These are phyloP conservation scores for Venturia nashicola DNA, from an alignment of 2,329 filamentous ascomycete species.

Conservation along the genomic window DNA sequence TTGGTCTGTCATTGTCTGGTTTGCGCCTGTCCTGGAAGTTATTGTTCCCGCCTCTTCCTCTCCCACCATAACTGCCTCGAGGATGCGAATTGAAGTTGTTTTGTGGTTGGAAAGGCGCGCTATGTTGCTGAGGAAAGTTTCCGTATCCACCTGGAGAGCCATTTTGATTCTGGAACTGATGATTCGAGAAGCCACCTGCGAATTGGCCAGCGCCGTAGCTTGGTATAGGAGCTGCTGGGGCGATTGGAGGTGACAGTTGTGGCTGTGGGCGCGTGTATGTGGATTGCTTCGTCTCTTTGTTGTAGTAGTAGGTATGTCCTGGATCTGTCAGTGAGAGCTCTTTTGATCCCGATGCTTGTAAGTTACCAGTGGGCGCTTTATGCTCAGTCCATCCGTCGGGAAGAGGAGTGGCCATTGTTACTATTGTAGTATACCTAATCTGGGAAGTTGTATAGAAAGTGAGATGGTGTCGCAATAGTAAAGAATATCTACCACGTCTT, in stretches of 20 bases:
- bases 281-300: constrained; percentile 68
- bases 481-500: background rate
- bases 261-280: constrained; percentile 63
- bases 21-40: constrained; percentile 45
- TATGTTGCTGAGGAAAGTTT: background rate
- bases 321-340: background rate
- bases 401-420: constrained; percentile 35
- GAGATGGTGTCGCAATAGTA: background rate
- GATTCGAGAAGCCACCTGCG: constrained; percentile 2
- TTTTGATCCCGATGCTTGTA: constrained; percentile 12
- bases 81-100: background rate
- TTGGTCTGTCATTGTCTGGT: constrained; percentile 67
- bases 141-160: background rate
- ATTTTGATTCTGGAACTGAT: background rate
- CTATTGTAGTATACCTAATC: background rate
- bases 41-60: constrained; percentile 34
- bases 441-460: background rate
- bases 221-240: constrained; percentile 14
- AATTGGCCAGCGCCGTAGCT: constrained; percentile 9
- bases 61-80: constrained; percentile 18
- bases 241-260: constrained; percentile 15
- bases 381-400: constrained; percentile 86
- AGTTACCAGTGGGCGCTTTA: constrained; percentile 61
- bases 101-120: background rate
- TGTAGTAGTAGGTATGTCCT: constrained; percentile 84